A percentile compares a stretch with the other conserved stretches of the same genome.
Conservation (phyloP, 2,329 filamentous ascomycete species). For the Fusarium sp. region DNA sequence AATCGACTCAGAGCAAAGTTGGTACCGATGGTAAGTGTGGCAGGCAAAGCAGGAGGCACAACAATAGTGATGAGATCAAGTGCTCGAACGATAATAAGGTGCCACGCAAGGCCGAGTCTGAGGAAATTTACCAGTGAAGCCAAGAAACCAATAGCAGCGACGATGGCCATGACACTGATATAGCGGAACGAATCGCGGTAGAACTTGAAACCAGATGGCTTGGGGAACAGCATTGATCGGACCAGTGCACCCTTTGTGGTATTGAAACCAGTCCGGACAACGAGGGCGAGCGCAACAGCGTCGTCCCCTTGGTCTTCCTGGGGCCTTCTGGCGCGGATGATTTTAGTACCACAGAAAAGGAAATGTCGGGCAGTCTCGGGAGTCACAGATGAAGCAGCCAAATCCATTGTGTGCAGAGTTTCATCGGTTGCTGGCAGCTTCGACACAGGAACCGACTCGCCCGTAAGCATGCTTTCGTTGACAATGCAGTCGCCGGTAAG, state of each 20-base stretch:
- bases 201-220: constrained; percentile 98
- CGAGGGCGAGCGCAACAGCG: constrained; percentile 90
- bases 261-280: constrained; percentile 94
- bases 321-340: constrained; percentile 88
- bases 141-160: constrained; percentile 88
- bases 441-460: constrained; percentile 96
- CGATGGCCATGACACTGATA: constrained; percentile 92
- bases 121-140: constrained; percentile 95
- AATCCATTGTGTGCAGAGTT: constrained; percentile 78
- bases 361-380: constrained; percentile 89
- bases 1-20: constrained; percentile 92
- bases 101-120: constrained; percentile 84
- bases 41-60: constrained; percentile 92
- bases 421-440: constrained; percentile 88
- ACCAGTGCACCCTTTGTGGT: constrained; percentile 97
- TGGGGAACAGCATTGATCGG: constrained; percentile 97
- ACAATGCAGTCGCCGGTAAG: constrained; percentile 97
- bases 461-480: constrained; percentile 98
- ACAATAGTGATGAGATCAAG: constrained; percentile 98
- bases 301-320: constrained; percentile 89
- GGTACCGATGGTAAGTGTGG: constrained; percentile 94
- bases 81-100: constrained; percentile 90
- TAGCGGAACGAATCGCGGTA: constrained; percentile 98
- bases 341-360: constrained; percentile 94
- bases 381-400: constrained; percentile 84